Evolutionary conservation across 108 stramenopile genomes (phyloP).

Genomic region (Ochromonas danica): DNA sequence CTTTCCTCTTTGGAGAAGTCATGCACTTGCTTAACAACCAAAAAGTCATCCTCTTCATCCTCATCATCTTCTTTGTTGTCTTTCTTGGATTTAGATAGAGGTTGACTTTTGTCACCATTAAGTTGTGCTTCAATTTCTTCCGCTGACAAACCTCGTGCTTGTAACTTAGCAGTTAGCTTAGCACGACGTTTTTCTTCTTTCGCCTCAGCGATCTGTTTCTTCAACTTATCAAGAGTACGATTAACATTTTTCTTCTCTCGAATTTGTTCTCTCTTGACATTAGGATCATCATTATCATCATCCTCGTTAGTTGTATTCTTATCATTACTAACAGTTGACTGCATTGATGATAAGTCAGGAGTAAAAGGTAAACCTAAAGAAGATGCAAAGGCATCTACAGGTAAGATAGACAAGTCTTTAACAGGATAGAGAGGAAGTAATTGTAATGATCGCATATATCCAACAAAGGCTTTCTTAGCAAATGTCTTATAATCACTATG

Average conservation of each 20-base stretch:
- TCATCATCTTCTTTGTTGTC: slow-evolving; percentile 44
- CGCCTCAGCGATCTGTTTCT: slow-evolving; percentile 85
- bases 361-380: slow-evolving; percentile 82
- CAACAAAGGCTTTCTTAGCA: slow-evolving; percentile 85
- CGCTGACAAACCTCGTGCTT: not conserved
- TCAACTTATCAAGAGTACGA: slow-evolving; percentile 77
- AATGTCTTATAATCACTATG: slow-evolving; percentile 65
- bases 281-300: slow-evolving; percentile 59
- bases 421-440: slow-evolving; percentile 81
- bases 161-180: not conserved
- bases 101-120: slow-evolving; percentile 43
- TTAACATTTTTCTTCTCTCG: slow-evolving; percentile 84
- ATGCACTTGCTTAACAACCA: slow-evolving; percentile 72
- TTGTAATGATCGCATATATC: slow-evolving; percentile 78
- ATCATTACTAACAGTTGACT: no score
- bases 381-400: slow-evolving; percentile 73
- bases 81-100: slow-evolving; percentile 28
- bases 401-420: slow-evolving; percentile 67
- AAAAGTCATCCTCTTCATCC: slow-evolving; percentile 67
- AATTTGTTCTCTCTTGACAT: slow-evolving; percentile 65
- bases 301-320: slow-evolving; percentile 20
- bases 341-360: slow-evolving; percentile 72
- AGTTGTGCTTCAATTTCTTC: slow-evolving; percentile 58
- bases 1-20: slow-evolving; percentile 54
- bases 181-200: slow-evolving; percentile 69